Evolutionary conservation across 2,329 filamentous ascomycete genomes (phyloP), one percentile per base, ranked within the genome.

Genomic region (Cytospora schulzeri): DNA sequence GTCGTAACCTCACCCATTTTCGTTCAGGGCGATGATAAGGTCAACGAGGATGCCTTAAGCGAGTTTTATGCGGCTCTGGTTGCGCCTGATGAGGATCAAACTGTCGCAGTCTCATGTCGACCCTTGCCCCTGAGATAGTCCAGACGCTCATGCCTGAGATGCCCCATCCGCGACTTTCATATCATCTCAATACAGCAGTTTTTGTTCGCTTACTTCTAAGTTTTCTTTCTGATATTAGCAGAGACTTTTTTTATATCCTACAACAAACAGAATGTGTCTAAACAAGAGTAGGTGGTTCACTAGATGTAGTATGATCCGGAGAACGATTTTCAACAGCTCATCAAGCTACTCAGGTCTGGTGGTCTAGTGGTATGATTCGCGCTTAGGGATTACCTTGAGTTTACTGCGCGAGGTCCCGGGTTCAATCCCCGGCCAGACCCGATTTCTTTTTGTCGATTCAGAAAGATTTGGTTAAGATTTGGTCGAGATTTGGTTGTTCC

Each of bases 361-460:
- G 57, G 57, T 60, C 57, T 60, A 60, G 57, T 60, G 57, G 57
- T 60, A 60, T 60, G 57, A 60, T 60, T 60, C 57, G 57, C 57
- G 57, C 57, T 60, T 60, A 60, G 57, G 57, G 57, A 2, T 2
- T 35, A 60, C 57, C 26, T 48, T 60, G 38, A 51, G 57, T 48
- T 33, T 4, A 33, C 3, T 58, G 57, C 57, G 57, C 57, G 57
- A 58, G 57, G 57, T 33, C 33, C 77, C 76, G 45, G 52, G 59
- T 55, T 61, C 59, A 61, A 61, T 56, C 59, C 59, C 59, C 59
- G 59, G 59, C 59, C 59, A 61, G 59, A 61, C 59, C 59, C 50
- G 31, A 28, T 22, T 15, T 35, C 14, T 11, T 14, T 35, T 14
- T 35, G 31, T 33, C 35, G 38, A 45, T n/a, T 8, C 4, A 31